Evolutionary conservation across 176 grass and related monocot species (phyloP), one percentile per base, ranked within the genome.

Genomic region (Zoysia pacifica): DNA sequence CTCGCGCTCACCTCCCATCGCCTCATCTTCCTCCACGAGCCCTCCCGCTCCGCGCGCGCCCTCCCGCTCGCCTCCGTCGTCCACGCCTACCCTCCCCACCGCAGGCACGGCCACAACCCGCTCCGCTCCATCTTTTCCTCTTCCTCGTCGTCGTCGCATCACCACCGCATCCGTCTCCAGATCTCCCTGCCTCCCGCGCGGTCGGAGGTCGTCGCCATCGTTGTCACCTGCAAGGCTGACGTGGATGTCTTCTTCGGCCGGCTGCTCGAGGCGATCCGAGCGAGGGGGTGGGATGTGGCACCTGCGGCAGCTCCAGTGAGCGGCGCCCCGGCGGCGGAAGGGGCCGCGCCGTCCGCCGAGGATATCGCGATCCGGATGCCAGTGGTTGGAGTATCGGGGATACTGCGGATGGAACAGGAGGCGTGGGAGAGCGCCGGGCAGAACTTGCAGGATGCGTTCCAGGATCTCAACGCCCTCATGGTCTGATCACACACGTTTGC

Each of bases 391-490:
- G 86, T 99, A 10, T 91, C 93, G 0, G 97, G 93, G 42, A 99
- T 99, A 79, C 79, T 99, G 70, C 91, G 93, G 82, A 99, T 91
- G 81, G 97, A 99, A 79, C 97, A 99, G 74, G 93, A 99, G 63
- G 65, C 86, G 36, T 99, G 97, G 93, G 97, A 99, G 84, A 99
- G 75, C 62, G 91, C 93, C n/a, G 97, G 91, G 65, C 93, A 91
- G 82, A 99, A 91, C 76, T 83, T 99, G 56, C 90, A 99, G 85
- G 97, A 99, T 62, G 97, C 97, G 11, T 99, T 99, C 91, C 93
- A 93, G 82, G 97, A 99, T 81, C 91, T 99, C 52, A 99, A 93
- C 65, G 97, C 97, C 60, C 93, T 99, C 74, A 99, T 99, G 97
- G 97, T 96, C 82, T 3, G 85, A 15, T 46, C 44, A 1, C 51